Base-by-base conservation (phyloP, 768 basidiomycete genomes). In the Mrakia frigida region DNA sequence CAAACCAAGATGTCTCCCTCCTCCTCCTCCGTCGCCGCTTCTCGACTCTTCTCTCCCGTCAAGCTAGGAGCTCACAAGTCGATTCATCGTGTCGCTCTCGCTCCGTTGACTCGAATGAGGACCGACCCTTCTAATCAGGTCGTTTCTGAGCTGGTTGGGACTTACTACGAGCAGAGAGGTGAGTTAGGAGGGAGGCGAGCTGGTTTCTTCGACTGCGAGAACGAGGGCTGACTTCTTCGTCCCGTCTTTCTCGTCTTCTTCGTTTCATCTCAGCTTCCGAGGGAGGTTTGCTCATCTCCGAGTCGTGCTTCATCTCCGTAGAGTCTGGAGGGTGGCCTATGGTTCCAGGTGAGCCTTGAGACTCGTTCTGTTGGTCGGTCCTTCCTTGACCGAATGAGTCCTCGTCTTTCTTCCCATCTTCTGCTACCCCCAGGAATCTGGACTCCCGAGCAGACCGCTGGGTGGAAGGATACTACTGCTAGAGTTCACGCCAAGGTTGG, bases 261-360 rank as follows among this genome's bases (percentile, higher is more conserved):
- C 21, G 25, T 69, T n/a, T 70, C 28, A n/a, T n/a, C 52, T 46
- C 14, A 25, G 7, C 70, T 28, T n/a, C 23, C 72, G 4, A 59
- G 0, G 89, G 89, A 0, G 89, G 87, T 0, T 82, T 90, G 11
- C 73, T 83, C 43, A 85, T 91, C 75, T 82, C 88, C 2, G 89
- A 91, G 81, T 89, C 85, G 0, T 88, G 88, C 2, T 83, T 86
- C 70, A 86, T 91, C 67, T 85, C 87, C 0, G 80, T 82, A 1
- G 79, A 80, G n/a, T 59, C 78, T 9, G 74, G 69, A 14, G 79
- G 61, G 33, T 61, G 43, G 25, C 73, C 61, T 28, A 18, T 9
- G 10, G 56, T 35, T 37, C 72, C 72, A 14, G 68, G 68, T 70
- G 68, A 16, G 39, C 43, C n/a, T n/a, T n/a, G n/a, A n/a, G n/a